Evolutionary conservation across 2,329 filamentous ascomycete species (phyloP), one percentile per base, ranked within the genome.

Genomic region (Pseudocercospora ulei): DNA sequence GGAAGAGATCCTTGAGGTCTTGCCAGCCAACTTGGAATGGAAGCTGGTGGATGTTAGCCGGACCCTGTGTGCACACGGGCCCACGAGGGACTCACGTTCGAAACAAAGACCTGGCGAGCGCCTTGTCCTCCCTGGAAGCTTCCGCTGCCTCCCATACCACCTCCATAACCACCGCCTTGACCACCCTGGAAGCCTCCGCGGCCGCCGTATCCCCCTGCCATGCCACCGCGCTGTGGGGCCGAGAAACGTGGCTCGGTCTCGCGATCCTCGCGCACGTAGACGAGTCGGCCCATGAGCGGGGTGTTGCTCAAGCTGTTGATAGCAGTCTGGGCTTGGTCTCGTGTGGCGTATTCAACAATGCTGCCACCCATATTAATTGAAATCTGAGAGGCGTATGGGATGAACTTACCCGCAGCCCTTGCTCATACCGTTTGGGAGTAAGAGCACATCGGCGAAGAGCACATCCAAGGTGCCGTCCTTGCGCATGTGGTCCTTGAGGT

Each of bases 401-500:
- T 35, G 27, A 38, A 76, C 86, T 79, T 79, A 94, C 86, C 90
- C 90, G 88, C 88, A 98, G 86, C 90, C 88, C 88, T 98, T 98
- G 84, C 88, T 96, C 90, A 98, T 98, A 87, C 90, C 90, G 76
- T 98, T 98, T 62, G 90, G 90, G 80, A 98, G 86, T 68, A 94
- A 75, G 69, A 98, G 80, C 63, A 98, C 90, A 76, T 98, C 90
- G 72, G 90, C 90, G 72, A 94, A 98, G 71, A 96, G 78, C 66
- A 98, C 90, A 68, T 96, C 88, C 20, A 51, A 35, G 3, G 42
- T 48, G 76, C 90, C 90, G 72, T 90, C 90, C 78, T 94, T 85
- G 76, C 90, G 82, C 90, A 98, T 98, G 64, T 96, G 96, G 71
- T 98, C 90, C 72, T 98, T 98, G 49, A 98, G 77, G 61, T 96